Evolutionary conservation across 768 basidiomycete species (phyloP).

Genomic region (Agaricus blazei): DNA sequence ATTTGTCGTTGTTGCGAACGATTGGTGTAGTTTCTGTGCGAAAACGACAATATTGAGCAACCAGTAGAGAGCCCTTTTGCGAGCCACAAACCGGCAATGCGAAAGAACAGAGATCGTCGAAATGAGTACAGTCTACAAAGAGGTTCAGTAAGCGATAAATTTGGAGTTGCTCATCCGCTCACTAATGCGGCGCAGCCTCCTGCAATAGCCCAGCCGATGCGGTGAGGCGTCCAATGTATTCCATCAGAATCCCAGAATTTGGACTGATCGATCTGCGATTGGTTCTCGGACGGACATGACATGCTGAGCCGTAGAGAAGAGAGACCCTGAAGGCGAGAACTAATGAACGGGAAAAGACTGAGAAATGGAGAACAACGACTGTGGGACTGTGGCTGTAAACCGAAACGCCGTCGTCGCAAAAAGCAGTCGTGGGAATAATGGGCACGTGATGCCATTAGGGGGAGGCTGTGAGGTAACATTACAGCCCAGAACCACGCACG

Average conservation of each 20-base stretch:
- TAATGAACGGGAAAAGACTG: not conserved
- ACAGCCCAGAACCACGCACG: not conserved
- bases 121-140: conserved; percentile 52
- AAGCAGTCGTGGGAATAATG: not conserved
- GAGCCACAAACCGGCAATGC: conserved; percentile 55
- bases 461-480: not conserved
- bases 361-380: not conserved
- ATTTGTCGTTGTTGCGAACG: conserved; percentile 76
- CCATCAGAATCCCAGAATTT: conserved; percentile 55
- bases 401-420: too few species aligned
- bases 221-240: conserved; percentile 55
- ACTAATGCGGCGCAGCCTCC: conserved; percentile 57
- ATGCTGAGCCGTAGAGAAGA: not conserved
- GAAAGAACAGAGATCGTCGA: conserved; percentile 48
- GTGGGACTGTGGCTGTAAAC: too few species aligned
- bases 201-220: conserved; percentile 71
- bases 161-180: conserved; percentile 7
- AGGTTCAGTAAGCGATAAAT: not conserved
- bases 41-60: conserved; percentile 1
- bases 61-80: not conserved
- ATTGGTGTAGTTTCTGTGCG: conserved; percentile 61
- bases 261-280: conserved; percentile 47
- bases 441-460: not conserved
- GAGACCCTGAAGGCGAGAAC: not conserved
- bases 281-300: conserved; percentile 38